Conservation (phyloP, 2,329 filamentous ascomycete species). For the Colletotrichum agaves region DNA sequence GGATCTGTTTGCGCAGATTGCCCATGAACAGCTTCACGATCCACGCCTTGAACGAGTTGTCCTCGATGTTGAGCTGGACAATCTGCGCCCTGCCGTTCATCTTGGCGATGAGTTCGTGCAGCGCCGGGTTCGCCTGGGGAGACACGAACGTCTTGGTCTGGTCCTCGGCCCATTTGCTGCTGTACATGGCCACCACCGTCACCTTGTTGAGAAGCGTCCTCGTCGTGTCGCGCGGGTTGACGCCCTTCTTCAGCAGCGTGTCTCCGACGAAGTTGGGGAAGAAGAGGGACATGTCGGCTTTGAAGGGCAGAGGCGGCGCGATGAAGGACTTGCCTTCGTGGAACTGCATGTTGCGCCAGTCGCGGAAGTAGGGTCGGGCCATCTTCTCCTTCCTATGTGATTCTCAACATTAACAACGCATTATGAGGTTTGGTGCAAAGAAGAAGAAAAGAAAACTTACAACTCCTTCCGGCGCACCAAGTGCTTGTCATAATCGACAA, state of each 20-base stretch:
- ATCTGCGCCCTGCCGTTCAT: constrained; percentile 69
- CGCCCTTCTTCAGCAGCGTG: constrained; percentile 73
- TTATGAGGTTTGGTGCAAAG: too few relatives aligned
- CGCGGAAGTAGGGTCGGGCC: constrained; percentile 91
- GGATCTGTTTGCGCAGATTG: constrained; percentile 60
- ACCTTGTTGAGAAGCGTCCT: constrained; percentile 77
- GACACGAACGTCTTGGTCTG: constrained; percentile 81
- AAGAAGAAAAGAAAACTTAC: constrained; percentile 55
- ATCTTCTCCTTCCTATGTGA: constrained; percentile 75
- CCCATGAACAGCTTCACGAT: constrained; percentile 67
- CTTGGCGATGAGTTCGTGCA: constrained; percentile 70
- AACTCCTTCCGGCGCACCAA: constrained; percentile 79
- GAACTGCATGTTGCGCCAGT: constrained; percentile 86
- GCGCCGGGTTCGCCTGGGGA: constrained; percentile 72
- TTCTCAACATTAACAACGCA: not conserved
- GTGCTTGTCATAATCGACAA: constrained; percentile 88
- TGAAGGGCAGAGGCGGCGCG: constrained; percentile 86
- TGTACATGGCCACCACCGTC: constrained; percentile 84
- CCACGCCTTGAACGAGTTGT: constrained; percentile 76
- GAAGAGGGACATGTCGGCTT: constrained; percentile 82
- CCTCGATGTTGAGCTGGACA: constrained; percentile 89
- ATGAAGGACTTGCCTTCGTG: constrained; percentile 94
- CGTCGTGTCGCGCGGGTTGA: constrained; percentile 75
- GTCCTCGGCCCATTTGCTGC: constrained; percentile 84
- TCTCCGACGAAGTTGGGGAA: constrained; percentile 91